phyloP scores from a whole-genome alignment of 441 rosid species.

The Erodium chrysanthum region DNA sequence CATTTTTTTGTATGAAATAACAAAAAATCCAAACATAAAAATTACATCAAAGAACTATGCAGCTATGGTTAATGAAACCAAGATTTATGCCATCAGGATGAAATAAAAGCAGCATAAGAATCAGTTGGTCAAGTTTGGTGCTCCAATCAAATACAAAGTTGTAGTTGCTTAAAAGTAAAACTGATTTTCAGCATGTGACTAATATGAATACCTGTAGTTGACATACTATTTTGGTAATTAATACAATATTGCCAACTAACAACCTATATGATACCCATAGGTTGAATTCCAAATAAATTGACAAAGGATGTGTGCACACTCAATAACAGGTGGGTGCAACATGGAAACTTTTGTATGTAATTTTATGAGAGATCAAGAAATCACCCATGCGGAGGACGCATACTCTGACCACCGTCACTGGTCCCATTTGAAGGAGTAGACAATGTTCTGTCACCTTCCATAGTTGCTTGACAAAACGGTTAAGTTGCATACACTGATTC shows the following conservation, averaged over 20 bases:
- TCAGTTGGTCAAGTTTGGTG: neutral
- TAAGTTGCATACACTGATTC: slow-evolving; percentile 43
- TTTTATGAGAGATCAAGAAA: slow-evolving; percentile 7
- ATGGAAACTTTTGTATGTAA: neutral
- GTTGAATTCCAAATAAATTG: neutral
- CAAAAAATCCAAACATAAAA: neutral
- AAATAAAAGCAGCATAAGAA: neutral
- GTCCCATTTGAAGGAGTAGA: slow-evolving; percentile 49
- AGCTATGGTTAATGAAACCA: neutral
- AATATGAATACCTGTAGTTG: neutral
- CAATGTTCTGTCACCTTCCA: slow-evolving; percentile 57
- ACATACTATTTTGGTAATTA: neutral
- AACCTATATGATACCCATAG: neutral
- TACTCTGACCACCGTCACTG: slow-evolving; percentile 35
- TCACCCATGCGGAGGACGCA: slow-evolving; percentile 65
- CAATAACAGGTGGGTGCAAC: neutral
- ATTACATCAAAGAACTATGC: neutral
- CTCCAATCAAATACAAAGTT: neutral
- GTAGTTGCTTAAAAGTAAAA: neutral
- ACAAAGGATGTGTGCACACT: neutral
- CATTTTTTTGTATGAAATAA: neutral
- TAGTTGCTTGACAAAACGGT: slow-evolving; percentile 33
- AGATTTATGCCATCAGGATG: neutral
- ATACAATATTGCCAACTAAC: neutral
- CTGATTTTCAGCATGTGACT: neutral